These are phyloP conservation scores for Alisma plantagoaquatica DNA, from an alignment of 106 monocot genomes.

Conservation along the genomic window DNA sequence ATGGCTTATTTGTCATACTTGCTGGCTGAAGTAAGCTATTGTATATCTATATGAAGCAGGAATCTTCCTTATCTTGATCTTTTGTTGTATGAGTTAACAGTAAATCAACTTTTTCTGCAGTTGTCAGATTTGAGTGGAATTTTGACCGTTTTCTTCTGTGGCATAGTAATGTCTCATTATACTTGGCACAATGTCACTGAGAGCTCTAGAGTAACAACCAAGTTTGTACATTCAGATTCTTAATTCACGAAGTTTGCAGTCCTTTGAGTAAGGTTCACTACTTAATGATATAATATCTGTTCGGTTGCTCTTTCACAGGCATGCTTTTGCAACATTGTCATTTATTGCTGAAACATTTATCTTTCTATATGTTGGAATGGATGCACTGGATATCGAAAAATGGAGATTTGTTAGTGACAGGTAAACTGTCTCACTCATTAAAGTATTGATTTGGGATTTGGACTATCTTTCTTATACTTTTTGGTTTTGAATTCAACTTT, in stretches of 20 bases:
- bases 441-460: too few species aligned
- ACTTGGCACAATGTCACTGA: constrained; percentile 99
- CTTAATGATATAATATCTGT: background rate
- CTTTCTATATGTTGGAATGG: constrained; percentile 99
- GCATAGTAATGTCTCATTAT: constrained; percentile 99
- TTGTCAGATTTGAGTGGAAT: constrained; percentile 86
- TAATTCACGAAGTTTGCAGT: background rate
- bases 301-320: constrained; percentile 31
- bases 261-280: background rate
- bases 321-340: constrained; percentile 93
- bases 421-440: too few species aligned
- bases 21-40: constrained; percentile 83
- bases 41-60: too few species aligned
- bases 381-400: constrained; percentile 97
- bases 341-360: constrained; percentile 94
- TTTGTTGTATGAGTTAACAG: background rate
- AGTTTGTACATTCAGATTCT: constrained; percentile 28
- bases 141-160: constrained; percentile 97
- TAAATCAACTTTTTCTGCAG: constrained; percentile 26
- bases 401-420: constrained; percentile 82
- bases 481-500: too few species aligned
- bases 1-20: constrained; percentile 77
- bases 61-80: too few species aligned
- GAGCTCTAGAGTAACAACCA: constrained; percentile 95
- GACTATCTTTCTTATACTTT: too few species aligned